Conservation (phyloP, 2,329 filamentous ascomycete species). For the Trichoderma sp. region DNA sequence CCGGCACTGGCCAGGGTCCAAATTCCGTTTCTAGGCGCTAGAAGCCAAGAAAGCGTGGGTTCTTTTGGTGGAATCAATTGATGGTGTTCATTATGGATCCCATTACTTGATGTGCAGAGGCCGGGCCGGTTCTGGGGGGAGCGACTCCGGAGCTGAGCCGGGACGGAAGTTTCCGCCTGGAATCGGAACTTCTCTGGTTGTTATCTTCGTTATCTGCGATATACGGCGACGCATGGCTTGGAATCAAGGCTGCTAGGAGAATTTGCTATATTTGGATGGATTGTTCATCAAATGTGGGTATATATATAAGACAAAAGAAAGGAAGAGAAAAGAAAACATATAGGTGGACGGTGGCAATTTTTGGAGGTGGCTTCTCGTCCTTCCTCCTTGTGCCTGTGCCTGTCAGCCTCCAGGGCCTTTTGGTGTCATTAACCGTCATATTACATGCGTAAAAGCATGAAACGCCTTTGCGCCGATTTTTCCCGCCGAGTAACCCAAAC, state of each 20-base stretch:
- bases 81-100: neutral
- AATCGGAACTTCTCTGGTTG: neutral
- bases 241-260: neutral
- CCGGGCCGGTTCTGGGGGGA: slow-evolving; percentile 8
- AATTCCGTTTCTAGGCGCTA: neutral
- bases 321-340: neutral
- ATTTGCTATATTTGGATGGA: neutral
- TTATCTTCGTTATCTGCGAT: neutral
- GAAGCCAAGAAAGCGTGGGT: neutral
- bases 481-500: neutral
- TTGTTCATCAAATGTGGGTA: slow-evolving; percentile 2
- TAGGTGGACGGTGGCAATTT: neutral
- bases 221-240: neutral
- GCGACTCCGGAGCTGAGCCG: neutral
- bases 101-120: neutral
- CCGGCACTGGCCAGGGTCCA: neutral
- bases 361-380: neutral
- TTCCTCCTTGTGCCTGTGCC: neutral
- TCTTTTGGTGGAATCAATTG: neutral
- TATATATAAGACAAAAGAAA: slow-evolving; percentile 8
- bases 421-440: neutral
- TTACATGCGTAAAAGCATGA: neutral
- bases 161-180: neutral
- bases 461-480: slow-evolving; percentile 9
- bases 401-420: slow-evolving; percentile 12